Base-by-base conservation (phyloP, 1,139 yeast species). In the Casaregolazyma lundiana region DNA sequence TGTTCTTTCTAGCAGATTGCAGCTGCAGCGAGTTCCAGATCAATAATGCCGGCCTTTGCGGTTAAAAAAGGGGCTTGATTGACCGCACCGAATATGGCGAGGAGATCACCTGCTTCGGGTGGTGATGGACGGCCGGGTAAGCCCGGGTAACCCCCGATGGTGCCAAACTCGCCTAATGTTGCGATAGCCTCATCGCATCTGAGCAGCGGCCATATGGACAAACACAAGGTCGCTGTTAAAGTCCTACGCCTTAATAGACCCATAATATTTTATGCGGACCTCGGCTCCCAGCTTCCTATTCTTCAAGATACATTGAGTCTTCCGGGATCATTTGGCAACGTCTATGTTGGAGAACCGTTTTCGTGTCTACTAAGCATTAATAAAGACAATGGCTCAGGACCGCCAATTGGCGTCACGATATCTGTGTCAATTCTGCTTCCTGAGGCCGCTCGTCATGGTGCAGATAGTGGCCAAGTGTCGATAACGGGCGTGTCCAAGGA, bases 171-270 rank as follows among this genome's bases (percentile, higher is more conserved):
- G 15, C 32, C 11, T 15, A 26, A 26, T 7, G 32, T 26, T 26
- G 32, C 29, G 29, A 24, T 24, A 24, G 30, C 17, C 22, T 21
- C n/a, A 21, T 3, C 7, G n/a, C n/a, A 22, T n/a, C 18, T 8
- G 2, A 37, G 5, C 22, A 38, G 5, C 6, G 17, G 5, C 2
- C 5, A 6, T 15, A 42, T 42, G 45, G 45, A 42, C 20, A 49
- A 47, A 38, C 57, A 53, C 45, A 43, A 45, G 32, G 52, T 56
- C 24, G 50, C 52, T 2, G 48, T 64, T 29, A 60, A 62, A 50
- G 62, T 63, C 16, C 57, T 61, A 45, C 54, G 65, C 40, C 57
- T 63, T 40, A 50, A 62, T 6, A 49, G 58, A 41, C 69, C 68
- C 6, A 48, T 43, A 18, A 53, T 61, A 36, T 45, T 48, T 26